Conservation (phyloP, 768 basidiomycete genomes). For the Phaeotremella fagi region DNA sequence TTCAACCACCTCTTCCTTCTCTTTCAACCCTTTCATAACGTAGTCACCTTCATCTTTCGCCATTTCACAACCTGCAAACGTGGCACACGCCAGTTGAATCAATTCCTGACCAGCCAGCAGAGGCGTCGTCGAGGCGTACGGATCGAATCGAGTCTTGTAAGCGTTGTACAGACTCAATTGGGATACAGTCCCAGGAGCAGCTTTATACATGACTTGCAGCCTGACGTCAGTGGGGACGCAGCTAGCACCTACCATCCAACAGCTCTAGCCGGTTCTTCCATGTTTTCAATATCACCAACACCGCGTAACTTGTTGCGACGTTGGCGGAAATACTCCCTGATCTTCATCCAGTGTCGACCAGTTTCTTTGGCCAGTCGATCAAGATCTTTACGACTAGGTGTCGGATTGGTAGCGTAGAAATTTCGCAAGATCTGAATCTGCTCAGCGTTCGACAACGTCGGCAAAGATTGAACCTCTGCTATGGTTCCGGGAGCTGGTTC, state of each 20-base stretch:
- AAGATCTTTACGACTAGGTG: slow-evolving; percentile 30
- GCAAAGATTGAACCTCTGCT: neutral
- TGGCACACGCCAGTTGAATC: slow-evolving; percentile 38
- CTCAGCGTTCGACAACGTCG: slow-evolving; percentile 7
- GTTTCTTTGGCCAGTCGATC: slow-evolving; percentile 29
- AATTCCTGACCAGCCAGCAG: slow-evolving; percentile 38
- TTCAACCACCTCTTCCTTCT: slow-evolving; percentile 22
- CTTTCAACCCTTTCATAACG: slow-evolving; percentile 32
- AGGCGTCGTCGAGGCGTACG: slow-evolving; percentile 23
- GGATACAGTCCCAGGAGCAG: slow-evolving; percentile 15
- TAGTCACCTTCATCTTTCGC: slow-evolving; percentile 37
- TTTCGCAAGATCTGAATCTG: slow-evolving; percentile 35
- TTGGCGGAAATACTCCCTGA: slow-evolving; percentile 42
- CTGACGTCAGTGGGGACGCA: slow-evolving; percentile 8
- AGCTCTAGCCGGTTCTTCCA: slow-evolving; percentile 40
- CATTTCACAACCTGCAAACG: slow-evolving; percentile 37
- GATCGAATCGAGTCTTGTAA: slow-evolving; percentile 36
- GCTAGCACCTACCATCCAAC: slow-evolving; percentile 30
- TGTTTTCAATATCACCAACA: slow-evolving; percentile 26
- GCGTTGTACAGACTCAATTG: slow-evolving; percentile 36
- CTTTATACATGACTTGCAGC: slow-evolving; percentile 40
- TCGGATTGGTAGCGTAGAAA: slow-evolving; percentile 32
- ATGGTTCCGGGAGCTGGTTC: slow-evolving; percentile 3
- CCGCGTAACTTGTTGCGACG: slow-evolving; percentile 41
- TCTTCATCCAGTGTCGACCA: slow-evolving; percentile 35